Evolutionary conservation across 1,139 yeast species (phyloP), one percentile per base, ranked within the genome.

Genomic region (Arxiozyma slooffiae): DNA sequence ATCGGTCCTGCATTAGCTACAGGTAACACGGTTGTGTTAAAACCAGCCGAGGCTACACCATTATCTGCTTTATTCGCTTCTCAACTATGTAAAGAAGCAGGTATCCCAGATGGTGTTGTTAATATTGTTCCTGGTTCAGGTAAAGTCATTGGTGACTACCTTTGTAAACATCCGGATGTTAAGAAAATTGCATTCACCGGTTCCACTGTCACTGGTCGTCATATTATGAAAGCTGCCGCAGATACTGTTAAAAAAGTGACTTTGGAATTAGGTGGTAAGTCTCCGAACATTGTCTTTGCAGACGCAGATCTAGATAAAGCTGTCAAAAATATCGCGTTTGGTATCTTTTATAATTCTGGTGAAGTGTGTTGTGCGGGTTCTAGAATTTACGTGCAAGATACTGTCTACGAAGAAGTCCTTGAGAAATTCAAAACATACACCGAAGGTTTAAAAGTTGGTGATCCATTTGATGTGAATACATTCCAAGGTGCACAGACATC

Each of bases 121-220:
- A 86, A 85, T 67, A 79, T 82, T 53, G 73, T 87, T 62, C 75
- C 88, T 63, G 85, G 89, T 59, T 75, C 75, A 61, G 81, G 87
- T 71, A 71, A 76, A 69, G 73, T 80, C 68, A 78, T 80, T 58
- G 82, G 85, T 70, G 75, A 79, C 63, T 73, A 80, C 46, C 71
- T 82, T 66, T 72, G 82, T 51, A 67, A 71, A 52, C 85, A 82
- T 63, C 80, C 79, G 53, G 78, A 72, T 57, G 74, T 87, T 57
- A 77, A 79, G 57, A 88, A 85, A 67, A 78, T 87, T 61, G 89
- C 95, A 2, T 87, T 87, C 68, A 87, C 95, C 47, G 96, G 96
- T 56, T 85, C 95, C 20, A 87, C 94, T 30, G 82, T 81, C 26
- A 85, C 89, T 52, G 96, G 95, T 61, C 76, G 83, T 63, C 77